These are phyloP conservation scores for Cercospora citrullina DNA, from an alignment of 2,329 filamentous ascomycete species.

Conservation along the genomic window DNA sequence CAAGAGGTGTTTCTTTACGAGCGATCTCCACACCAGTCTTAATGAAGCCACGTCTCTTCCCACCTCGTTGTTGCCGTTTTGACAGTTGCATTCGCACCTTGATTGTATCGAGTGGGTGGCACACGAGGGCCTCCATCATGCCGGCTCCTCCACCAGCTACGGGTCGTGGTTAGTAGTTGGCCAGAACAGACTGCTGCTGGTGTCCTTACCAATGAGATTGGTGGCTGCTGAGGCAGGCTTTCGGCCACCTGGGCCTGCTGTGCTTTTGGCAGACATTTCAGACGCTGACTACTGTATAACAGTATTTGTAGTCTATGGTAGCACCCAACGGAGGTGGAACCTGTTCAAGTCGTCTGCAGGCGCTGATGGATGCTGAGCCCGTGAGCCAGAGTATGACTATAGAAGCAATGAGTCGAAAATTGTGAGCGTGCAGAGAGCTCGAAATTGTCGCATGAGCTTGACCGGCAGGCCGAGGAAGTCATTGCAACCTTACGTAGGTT, in stretches of 20 bases:
- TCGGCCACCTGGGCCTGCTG: conserved; percentile 62
- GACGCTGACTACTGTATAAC: background rate
- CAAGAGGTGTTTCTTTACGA: conserved; percentile 83
- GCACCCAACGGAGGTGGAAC: background rate
- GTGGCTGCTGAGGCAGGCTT: conserved; percentile 81
- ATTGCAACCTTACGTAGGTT: conserved; percentile 30
- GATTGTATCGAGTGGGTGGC: conserved; percentile 95
- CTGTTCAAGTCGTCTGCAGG: background rate
- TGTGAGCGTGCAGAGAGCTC: conserved; percentile 16
- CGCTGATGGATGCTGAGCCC: background rate
- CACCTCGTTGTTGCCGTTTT: conserved; percentile 77
- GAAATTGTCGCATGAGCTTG: conserved; percentile 29
- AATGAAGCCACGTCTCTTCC: conserved; percentile 82
- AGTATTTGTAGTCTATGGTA: background rate
- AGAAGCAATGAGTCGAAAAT: conserved; percentile 1
- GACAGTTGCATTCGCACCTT: conserved; percentile 99
- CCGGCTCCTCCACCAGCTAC: conserved; percentile 92
- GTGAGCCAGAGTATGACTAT: background rate
- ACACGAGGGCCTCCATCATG: conserved; percentile 98
- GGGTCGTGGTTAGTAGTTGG: conserved; percentile 21
- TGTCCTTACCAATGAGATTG: conserved; percentile 74
- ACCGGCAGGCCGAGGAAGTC: conserved; percentile 27
- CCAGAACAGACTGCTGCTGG: background rate
- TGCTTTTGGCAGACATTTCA: conserved; percentile 62
- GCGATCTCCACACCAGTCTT: conserved; percentile 84